Base-by-base conservation (phyloP, 108 stramenopile species). In the Parietichytrium sp. region DNA sequence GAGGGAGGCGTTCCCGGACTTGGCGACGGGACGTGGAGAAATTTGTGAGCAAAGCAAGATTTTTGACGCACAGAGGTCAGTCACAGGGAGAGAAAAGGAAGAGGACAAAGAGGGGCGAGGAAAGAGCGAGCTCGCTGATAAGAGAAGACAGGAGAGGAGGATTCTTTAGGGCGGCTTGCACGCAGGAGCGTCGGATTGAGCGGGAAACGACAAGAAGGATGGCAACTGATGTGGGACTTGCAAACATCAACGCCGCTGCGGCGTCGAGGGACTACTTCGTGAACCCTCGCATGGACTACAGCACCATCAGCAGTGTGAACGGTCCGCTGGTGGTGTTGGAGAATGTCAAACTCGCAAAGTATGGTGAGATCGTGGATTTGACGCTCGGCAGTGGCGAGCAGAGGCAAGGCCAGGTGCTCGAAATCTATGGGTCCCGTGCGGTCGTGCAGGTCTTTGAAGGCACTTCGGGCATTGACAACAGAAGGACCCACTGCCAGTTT, bases 401-500 rank as follows among this genome's bases (percentile, higher is more conserved):
- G 72, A 96, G 98, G 33, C 92, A 94, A 51, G 98, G 98, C 26
- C 98, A 98, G 91, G 88, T 87, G 48, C 90, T 99, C 42, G 98
- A 99, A 86, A 96, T 99, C 42, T 87, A 95, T 27, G 98, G 98
- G 38, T 91, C 82, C 85, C 93, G 94, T 79, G 98, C 98, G 48
- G 97, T 99, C 30, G 98, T 99, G 23, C 82, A 99, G 88, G 97
- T 99, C 48, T 99, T 99, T 85, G 98, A 99, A 86, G 98, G 98
- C 52, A 99, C 98, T 36, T 94, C 96, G 42, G 98, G 96, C 48
- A 98, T 99, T 85, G 98, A 99, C 86, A 99, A 99, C 92, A 88
- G 96, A 52, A 94, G 96, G 83, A 99, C 98, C 23, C 87, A 87
- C 45, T 95, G 95, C 54, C 95, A 97, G 84, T 98, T 99, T 88